Conservation (phyloP, 192 early-diverging fungal species). For the Linnemannia exigua region DNA sequence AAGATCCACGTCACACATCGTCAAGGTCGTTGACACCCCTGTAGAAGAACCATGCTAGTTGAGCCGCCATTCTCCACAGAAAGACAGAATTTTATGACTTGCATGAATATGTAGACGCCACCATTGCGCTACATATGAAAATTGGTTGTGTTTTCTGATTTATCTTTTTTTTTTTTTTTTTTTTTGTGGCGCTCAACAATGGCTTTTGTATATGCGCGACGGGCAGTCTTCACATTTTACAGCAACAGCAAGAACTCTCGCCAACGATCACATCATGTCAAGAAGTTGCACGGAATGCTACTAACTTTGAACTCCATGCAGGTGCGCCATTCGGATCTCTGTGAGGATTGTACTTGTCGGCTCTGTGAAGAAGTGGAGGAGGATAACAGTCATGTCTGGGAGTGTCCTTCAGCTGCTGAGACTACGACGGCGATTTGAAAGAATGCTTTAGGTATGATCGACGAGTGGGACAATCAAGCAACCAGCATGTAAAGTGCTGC, state of each 20-base stretch:
- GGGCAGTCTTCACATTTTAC: background rate
- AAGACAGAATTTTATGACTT: too few relatives aligned
- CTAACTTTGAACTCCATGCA: slow-evolving; percentile 8
- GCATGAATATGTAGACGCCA: too few relatives aligned
- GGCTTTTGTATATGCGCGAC: background rate
- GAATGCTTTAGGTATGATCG: background rate
- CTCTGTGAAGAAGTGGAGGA: background rate
- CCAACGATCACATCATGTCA: background rate
- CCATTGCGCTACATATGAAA: too few relatives aligned
- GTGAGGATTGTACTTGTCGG: background rate
- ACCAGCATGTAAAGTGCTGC: too few relatives aligned
- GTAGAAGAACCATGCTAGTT: too few relatives aligned
- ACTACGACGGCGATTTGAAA: background rate
- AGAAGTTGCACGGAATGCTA: slow-evolving; percentile 15
- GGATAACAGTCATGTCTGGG: slow-evolving; percentile 16
- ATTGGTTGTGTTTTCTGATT: background rate
- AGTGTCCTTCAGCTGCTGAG: background rate
- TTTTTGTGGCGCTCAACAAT: slow-evolving; percentile 4
- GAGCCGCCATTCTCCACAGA: too few relatives aligned
- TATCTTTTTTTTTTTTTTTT: background rate
- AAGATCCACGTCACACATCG: too few relatives aligned
- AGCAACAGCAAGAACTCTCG: slow-evolving; percentile 5
- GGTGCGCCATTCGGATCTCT: slow-evolving; percentile 4
- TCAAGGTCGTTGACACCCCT: too few relatives aligned
- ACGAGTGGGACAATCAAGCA: background rate